Conservation (phyloP, 805 yeast species). For the Sugiyamaella floridensis region DNA sequence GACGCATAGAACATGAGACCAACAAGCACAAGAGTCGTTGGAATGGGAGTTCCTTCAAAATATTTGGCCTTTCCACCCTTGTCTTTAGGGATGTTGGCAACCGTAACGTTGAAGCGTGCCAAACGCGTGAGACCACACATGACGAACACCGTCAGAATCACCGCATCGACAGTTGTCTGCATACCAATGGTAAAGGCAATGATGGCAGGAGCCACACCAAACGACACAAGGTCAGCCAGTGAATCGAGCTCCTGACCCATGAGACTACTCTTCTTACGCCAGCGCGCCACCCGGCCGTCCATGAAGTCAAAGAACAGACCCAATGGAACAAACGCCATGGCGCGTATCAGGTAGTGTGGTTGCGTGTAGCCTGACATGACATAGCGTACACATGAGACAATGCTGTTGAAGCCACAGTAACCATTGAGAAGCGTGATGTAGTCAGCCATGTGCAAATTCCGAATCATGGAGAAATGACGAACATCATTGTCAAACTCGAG, state of each 20-base stretch:
- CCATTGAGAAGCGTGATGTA: conserved; percentile 92
- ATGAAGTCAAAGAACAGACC: conserved; percentile 94
- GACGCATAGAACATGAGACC: conserved; percentile 64
- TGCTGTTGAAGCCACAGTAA: conserved; percentile 86
- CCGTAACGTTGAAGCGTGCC: conserved; percentile 93
- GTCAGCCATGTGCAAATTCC: conserved; percentile 83
- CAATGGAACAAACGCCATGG: conserved; percentile 79
- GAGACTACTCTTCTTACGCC: conserved; percentile 82
- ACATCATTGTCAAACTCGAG: conserved; percentile 73
- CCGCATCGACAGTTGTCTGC: conserved; percentile 73
- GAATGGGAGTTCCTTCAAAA: conserved; percentile 96
- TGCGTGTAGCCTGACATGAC: conserved; percentile 61
- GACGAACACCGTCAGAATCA: conserved; percentile 74
- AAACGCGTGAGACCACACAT: conserved; percentile 89
- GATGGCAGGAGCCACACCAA: conserved; percentile 92
- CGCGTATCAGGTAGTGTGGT: conserved; percentile 56
- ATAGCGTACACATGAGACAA: conserved; percentile 77
- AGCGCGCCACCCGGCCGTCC: conserved; percentile 94
- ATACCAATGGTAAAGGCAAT: conserved; percentile 89
- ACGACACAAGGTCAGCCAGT: conserved; percentile 87
- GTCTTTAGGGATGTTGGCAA: conserved; percentile 88
- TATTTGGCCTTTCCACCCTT: conserved; percentile 76
- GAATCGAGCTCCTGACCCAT: conserved; percentile 98
- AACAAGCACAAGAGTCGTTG: conserved; percentile 75
- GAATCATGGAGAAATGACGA: conserved; percentile 76